Evolutionary conservation across 2,329 filamentous ascomycete species (phyloP), one percentile per base, ranked within the genome.

Genomic region (Xylariales sp.): DNA sequence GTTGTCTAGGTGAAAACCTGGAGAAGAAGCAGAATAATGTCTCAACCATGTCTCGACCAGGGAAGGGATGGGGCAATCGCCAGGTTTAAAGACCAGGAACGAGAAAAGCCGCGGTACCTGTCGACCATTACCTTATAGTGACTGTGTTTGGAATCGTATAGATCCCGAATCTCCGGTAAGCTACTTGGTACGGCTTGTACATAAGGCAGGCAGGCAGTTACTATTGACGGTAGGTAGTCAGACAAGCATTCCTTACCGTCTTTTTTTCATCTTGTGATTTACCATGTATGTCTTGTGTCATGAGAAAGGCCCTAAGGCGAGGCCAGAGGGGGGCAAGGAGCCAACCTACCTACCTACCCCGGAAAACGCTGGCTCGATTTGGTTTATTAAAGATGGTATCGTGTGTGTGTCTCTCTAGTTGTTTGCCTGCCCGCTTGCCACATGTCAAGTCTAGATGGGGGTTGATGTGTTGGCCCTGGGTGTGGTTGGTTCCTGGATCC

Each of bases 341-440:
- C 39, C 39, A 52, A 46, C 16, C 52, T 67, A 60, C 61, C 67
- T 67, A 46, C 16, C 52, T 67, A 60, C 61, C 67, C 69, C 67
- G 39, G 69, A 58, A 55, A 53, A 32, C 12, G 46, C 36, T 41
- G 69, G 61, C 61, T 58, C 54, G 62, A 58, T 56, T 60, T 64
- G 70, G 69, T 66, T 71, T 69, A 48, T 64, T 64, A 64, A 34
- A 23, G 41, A 55, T 12, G 55, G 57, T n/a, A 41, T 66, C 52
- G 62, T 49, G 56, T 52, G 64, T 55, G 52, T 50, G 23, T 28
- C 3, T 55, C 60, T 55, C 48, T 64, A 36, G 68, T 72, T 71
- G 71, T 69, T 69, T 76, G 74, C 71, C 74, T 75, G 75, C 74
- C 74, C 71, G 75, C 69, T 70, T 77, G 76, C 76, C 76, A 78